phyloP scores from a whole-genome alignment of 305 asterid species.

The Striga hermonthica region DNA sequence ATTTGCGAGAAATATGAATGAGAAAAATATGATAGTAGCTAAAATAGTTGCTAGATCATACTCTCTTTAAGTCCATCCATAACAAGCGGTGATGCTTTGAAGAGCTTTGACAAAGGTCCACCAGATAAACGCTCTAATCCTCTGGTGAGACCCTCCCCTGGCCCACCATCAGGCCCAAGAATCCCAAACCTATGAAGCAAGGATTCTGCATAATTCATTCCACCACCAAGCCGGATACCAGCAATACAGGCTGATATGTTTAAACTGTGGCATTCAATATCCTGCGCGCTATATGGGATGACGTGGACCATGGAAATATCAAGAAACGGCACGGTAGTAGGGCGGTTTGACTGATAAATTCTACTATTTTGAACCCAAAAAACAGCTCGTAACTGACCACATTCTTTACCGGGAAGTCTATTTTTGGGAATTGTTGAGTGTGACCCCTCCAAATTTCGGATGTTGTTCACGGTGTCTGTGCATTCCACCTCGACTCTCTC shows the following conservation, averaged over 20 bases:
- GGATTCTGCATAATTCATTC: conserved; percentile 87
- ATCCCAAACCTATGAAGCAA: conserved; percentile 96
- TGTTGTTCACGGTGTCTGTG: conserved; percentile 54
- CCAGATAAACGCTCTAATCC: conserved; percentile 77
- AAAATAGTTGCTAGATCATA: conserved; percentile 36
- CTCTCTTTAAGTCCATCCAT: conserved; percentile 56
- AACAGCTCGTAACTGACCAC: conserved; percentile 65
- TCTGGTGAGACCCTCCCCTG: conserved; percentile 86
- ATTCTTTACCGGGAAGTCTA: conserved; percentile 38
- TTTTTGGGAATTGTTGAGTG: conserved; percentile 36
- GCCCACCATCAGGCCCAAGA: conserved; percentile 96
- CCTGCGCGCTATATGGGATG: conserved; percentile 80
- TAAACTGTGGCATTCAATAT: conserved; percentile 81
- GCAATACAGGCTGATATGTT: conserved; percentile 77
- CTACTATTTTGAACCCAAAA: conserved; percentile 84
- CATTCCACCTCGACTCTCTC: conserved; percentile 83
- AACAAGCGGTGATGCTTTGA: conserved; percentile 60
- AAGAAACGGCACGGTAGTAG: conserved; percentile 58
- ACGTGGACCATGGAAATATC: conserved; percentile 66
- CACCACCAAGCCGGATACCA: conserved; percentile 97
- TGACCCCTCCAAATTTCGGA: conserved; percentile 39
- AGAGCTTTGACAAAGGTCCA: conserved; percentile 87
- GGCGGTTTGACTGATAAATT: conserved; percentile 39
- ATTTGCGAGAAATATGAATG: conserved; percentile 26
- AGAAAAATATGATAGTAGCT: conserved; percentile 28